Conservation (phyloP, 164 flowering plant genomes). For the Hamamelis virginiana region DNA sequence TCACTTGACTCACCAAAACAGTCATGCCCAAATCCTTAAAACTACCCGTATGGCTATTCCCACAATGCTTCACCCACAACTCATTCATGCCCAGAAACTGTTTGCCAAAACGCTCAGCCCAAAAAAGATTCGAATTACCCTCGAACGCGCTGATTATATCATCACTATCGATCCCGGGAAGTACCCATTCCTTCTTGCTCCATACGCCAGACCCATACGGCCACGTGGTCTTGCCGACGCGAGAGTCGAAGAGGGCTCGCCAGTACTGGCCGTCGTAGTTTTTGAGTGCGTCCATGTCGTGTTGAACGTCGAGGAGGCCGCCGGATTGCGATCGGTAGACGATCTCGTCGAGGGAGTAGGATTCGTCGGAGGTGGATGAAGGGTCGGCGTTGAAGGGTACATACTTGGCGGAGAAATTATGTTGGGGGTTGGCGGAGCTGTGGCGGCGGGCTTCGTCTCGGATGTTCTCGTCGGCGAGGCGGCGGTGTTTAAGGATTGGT, state of each 20-base stretch:
- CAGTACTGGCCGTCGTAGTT: conserved; percentile 60
- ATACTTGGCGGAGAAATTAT: conserved; percentile 75
- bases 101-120: conserved; percentile 84
- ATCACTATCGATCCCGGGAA: conserved; percentile 65
- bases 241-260: conserved; percentile 68
- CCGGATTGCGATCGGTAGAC: conserved; percentile 78
- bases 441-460: conserved; percentile 72
- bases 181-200: conserved; percentile 84
- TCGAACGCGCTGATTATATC: conserved; percentile 73
- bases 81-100: conserved; percentile 68
- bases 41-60: conserved; percentile 74
- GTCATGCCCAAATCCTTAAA: conserved; percentile 92
- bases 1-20: conserved; percentile 81
- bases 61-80: conserved; percentile 85
- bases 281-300: conserved; percentile 61
- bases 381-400: conserved; percentile 69
- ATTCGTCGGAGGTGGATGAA: conserved; percentile 36
- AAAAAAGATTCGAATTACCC: conserved; percentile 78
- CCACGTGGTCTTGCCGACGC: conserved; percentile 76
- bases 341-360: conserved; percentile 82
- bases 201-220: conserved; percentile 90
- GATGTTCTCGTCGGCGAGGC: conserved; percentile 55
- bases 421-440: conserved; percentile 16
- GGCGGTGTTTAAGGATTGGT: conserved; percentile 35
- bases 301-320: conserved; percentile 70